Evolutionary conservation across 2,329 filamentous ascomycete genomes (phyloP), one percentile per base, ranked within the genome.

Genomic region (Cladophialophora bantiana): DNA sequence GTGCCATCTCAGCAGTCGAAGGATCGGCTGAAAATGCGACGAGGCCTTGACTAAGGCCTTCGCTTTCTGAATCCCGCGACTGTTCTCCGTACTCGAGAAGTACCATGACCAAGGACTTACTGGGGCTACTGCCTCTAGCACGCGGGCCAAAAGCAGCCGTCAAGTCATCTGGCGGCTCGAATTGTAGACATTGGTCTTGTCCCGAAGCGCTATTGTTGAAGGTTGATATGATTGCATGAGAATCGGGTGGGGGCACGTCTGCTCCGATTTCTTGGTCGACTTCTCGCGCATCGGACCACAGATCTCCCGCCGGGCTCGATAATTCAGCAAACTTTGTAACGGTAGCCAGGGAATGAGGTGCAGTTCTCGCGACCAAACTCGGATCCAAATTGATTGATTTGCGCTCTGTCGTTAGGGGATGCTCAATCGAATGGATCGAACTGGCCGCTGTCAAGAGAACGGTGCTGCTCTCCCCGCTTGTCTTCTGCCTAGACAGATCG

Each of bases 271-370:
- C 12, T 18, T 26, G 5, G 12, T 48, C 6, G 42, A 48, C 7
- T 7, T 48, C n/a, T 48, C 42, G n/a, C 2, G 42, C n/a, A 9
- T 48, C 9, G n/a, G 10, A 50, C 7, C 26, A 50, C 26, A 20
- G 9, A 13, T 4, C 45, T 5, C 45, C 18, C 12, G 52, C 20
- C 12, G 45, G 15, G 53, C n/a, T 59, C 7, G 6, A 13, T 13
- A 50, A 57, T 40, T 48, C 38, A 15, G 32, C 60, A 34, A 52
- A 50, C 31, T 26, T 58, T 6, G 55, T 59, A 31, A 65, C 59
- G 40, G 12, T 62, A 35, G 66, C 53, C n/a, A 63, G 59, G 12
- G 66, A 62, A 56, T 65, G 66, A 5, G 58, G 66, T 10, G 26
- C 26, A 2, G 15, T 38, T 50, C 38, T 54, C 40, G 36, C 42